Conservation (phyloP, 2,329 filamentous ascomycete genomes). For the Thyridium curvatum region DNA sequence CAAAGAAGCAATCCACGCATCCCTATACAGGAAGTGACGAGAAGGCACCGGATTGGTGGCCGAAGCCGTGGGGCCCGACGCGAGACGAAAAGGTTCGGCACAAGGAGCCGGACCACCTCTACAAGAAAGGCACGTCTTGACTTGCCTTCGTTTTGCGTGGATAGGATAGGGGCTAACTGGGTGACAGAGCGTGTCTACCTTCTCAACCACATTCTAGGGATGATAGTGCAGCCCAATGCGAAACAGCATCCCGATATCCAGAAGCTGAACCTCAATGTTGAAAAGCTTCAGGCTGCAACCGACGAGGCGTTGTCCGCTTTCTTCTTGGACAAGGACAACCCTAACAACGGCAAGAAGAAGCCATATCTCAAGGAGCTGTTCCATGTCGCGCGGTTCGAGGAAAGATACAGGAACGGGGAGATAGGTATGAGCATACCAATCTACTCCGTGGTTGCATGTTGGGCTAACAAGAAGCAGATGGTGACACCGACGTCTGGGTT, state of each 20-base stretch:
- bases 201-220: constrained; percentile 52
- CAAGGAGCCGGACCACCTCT: constrained; percentile 68
- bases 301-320: constrained; percentile 52
- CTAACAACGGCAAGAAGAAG: constrained; percentile 47
- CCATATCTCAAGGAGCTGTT: constrained; percentile 55
- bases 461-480: constrained; percentile 30
- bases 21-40: constrained; percentile 63
- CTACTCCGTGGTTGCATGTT: not conserved
- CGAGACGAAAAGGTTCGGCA: constrained; percentile 54
- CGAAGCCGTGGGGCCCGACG: constrained; percentile 43
- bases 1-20: constrained; percentile 70
- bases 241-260: constrained; percentile 45
- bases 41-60: constrained; percentile 63
- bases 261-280: constrained; percentile 45
- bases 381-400: constrained; percentile 50
- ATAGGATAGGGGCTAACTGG: constrained; percentile 2
- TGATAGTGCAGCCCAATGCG: constrained; percentile 45
- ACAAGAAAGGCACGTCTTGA: constrained; percentile 51
- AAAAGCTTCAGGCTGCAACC: constrained; percentile 52
- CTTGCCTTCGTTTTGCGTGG: not conserved
- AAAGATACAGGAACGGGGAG: constrained; percentile 48
- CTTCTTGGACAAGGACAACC: constrained; percentile 49
- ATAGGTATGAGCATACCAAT: constrained; percentile 38
- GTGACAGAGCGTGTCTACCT: constrained; percentile 50
- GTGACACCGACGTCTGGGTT: constrained; percentile 38